These are phyloP conservation scores for Picea mariana DNA, from an alignment of 83 land plant genomes.

Conservation along the genomic window DNA sequence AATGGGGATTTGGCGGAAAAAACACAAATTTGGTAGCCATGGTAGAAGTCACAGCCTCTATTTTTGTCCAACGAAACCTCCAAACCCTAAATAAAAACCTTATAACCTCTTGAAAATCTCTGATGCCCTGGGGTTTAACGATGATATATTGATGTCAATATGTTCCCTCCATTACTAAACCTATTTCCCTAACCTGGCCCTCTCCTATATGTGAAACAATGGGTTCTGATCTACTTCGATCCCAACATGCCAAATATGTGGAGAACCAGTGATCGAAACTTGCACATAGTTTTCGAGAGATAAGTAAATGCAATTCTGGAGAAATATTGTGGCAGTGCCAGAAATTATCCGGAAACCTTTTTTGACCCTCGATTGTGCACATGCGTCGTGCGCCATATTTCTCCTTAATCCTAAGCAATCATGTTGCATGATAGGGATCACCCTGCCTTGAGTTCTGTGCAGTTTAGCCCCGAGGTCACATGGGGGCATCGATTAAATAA, in stretches of 20 bases:
- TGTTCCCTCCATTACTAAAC: neutral
- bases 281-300: neutral
- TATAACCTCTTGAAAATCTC: neutral
- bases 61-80: neutral
- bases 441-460: slow-evolving; percentile 7
- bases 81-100: neutral
- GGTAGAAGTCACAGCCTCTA: slow-evolving; percentile 55
- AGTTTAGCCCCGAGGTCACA: neutral
- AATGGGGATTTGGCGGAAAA: slow-evolving; percentile 62
- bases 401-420: neutral
- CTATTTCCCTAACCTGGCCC: neutral
- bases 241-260: too few relatives aligned
- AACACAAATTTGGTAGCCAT: slow-evolving; percentile 70
- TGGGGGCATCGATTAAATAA: neutral
- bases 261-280: neutral
- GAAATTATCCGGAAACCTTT: neutral
- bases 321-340: neutral
- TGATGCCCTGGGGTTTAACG: neutral
- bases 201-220: neutral
- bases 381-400: neutral
- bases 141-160: too few relatives aligned
- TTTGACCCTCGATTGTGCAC: neutral
- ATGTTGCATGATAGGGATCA: neutral
- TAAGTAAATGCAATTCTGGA: neutral
- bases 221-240: neutral